Evolutionary conservation across 345 rosid species (phyloP).

Genomic region (Geranium rotundifolium): DNA sequence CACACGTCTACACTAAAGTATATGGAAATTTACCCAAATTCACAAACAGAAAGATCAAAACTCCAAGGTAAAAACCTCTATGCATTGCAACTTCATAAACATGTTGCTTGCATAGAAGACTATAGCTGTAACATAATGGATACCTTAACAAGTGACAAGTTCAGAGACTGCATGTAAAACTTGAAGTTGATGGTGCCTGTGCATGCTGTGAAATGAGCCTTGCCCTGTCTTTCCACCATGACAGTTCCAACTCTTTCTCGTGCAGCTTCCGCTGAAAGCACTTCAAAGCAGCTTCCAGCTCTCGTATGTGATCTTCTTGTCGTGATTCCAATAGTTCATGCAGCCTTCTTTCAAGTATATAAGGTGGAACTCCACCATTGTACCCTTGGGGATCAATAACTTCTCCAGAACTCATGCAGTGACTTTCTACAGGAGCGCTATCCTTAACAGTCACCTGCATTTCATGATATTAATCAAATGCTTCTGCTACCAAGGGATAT

Average conservation of each 20-base stretch:
- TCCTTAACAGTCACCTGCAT: constrained; percentile 15
- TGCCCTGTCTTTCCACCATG: constrained; percentile 79
- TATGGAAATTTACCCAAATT: too few relatives aligned
- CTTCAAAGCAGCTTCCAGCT: constrained; percentile 47
- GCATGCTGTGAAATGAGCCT: constrained; percentile 28
- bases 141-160: too few relatives aligned
- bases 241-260: constrained; percentile 51
- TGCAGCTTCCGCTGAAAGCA: constrained; percentile 29
- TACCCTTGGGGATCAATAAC: constrained; percentile 20
- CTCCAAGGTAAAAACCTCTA: too few relatives aligned
- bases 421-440: constrained; percentile 4
- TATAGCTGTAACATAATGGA: too few relatives aligned
- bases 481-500: too few relatives aligned
- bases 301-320: constrained; percentile 55
- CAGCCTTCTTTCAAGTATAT: constrained; percentile 56
- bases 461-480: background rate
- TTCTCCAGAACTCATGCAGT: constrained; percentile 14
- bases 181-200: background rate
- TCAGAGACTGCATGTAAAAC: too few relatives aligned
- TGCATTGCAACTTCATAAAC: too few relatives aligned
- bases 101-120: too few relatives aligned
- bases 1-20: too few relatives aligned
- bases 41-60: too few relatives aligned
- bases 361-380: constrained; percentile 42
- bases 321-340: constrained; percentile 52